Evolutionary conservation across 2,329 filamentous ascomycete genomes (phyloP).

Genomic region (Penicillium sp.): DNA sequence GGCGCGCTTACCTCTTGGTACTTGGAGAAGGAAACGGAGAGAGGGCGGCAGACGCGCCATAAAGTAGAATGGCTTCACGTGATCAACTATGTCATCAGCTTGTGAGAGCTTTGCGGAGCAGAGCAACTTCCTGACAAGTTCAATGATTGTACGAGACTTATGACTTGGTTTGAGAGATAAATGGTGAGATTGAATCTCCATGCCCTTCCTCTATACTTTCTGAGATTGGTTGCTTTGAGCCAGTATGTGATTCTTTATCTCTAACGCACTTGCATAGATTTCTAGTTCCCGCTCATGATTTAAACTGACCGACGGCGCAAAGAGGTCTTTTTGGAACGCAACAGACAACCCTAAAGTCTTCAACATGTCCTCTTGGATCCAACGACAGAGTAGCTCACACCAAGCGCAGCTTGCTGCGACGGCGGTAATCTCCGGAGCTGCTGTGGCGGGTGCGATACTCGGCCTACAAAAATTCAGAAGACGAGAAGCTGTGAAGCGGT

Average conservation of each 20-base stretch:
- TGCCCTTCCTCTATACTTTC: neutral
- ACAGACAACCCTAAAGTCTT: neutral
- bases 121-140: neutral
- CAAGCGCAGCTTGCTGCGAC: conserved; percentile 49
- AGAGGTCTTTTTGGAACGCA: neutral
- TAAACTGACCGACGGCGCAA: conserved; percentile 1
- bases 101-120: conserved; percentile 1
- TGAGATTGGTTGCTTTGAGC: too few species aligned
- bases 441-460: conserved; percentile 58
- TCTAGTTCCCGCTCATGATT: conserved; percentile 1
- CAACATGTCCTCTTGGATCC: conserved; percentile 50
- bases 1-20: conserved; percentile 2
- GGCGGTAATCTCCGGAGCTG: conserved; percentile 49
- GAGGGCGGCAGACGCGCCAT: neutral
- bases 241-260: neutral
- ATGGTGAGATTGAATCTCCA: conserved; percentile 8
- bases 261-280: neutral
- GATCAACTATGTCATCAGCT: conserved; percentile 14
- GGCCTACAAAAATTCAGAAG: conserved; percentile 62
- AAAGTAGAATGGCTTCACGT: conserved; percentile 10
- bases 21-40: neutral
- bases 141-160: conserved; percentile 1
- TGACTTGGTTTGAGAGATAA: conserved; percentile 1
- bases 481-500: conserved; percentile 58
- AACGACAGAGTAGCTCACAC: conserved; percentile 48